Evolutionary conservation across 2,329 filamentous ascomycete species (phyloP), one percentile per base, ranked within the genome.

Genomic region (Colletotrichum abscissum): DNA sequence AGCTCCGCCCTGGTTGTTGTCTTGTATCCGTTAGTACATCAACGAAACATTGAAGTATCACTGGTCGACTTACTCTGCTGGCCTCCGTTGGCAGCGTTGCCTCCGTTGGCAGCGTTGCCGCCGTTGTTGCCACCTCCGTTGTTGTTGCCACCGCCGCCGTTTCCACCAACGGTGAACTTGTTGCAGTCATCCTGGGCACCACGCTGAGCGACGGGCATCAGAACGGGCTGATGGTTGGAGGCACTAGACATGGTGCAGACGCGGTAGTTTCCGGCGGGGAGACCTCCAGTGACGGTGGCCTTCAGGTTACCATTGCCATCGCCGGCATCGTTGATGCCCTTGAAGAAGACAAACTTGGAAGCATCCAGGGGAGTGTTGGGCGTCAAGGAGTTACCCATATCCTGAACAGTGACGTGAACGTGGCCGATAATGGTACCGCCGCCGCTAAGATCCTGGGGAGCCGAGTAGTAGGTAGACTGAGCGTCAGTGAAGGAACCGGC

Each of bases 161-260:
- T 62, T 4, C 75, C 77, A 28, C 64, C 73, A 57, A 73, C 77
- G 11, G 63, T 74, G 58, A 76, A 78, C 56, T 76, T 76, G 70
- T 77, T 78, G 63, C 91, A 92, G 79, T 92, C 91, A 77, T 93
- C 91, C 79, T 92, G 90, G 58, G 89, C 85, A 81, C 91, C 91
- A 80, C 91, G 89, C 82, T 92, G 91, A 68, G 91, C 91, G 66
- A 92, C 88, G 64, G 90, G 90, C 90, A 92, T 92, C 67, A 91
- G 79, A 11, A 92, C 89, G 69, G 90, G 89, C 83, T 92, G 90
- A 78, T 93, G 91, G 84, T 92, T 93, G 76, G 89, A 84, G n/a
- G 91, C 83, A 73, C 87, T 82, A 33, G 87, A 86, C 88, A 93
- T 91, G 77, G 88, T 90, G 86, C 91, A 93, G 74, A 91, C 82